Base-by-base conservation (phyloP, 345 rosid genomes). In the Hibiscus syriacus region DNA sequence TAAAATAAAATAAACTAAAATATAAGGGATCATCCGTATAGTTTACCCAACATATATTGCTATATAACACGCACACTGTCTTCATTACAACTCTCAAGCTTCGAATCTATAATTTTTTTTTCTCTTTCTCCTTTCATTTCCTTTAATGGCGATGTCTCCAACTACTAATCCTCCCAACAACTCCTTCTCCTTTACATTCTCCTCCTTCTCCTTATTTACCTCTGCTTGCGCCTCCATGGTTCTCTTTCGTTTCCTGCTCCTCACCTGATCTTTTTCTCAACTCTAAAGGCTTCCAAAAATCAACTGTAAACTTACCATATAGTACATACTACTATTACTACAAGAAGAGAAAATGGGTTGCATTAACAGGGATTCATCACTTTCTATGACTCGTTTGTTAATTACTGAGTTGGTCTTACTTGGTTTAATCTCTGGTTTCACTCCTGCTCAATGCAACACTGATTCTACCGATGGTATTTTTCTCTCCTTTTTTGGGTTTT, bases 381-480 rank as follows among this genome's bases (percentile, higher is more conserved):
- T 61, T 17, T 32, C 67, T 66, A 26, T 68, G 55, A 5, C 77
- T 74, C 56, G 63, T 1, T 46, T 76, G 38, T 0, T 80, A 49
- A 3, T 80, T 23, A 49, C 23, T 23, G 58, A 62, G 54, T 68
- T 73, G 1, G 22, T 69, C 50, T 69, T 69, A 16, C 64, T 72
- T 25, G 70, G 57, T 23, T 39, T 22, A 70, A 74, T 82, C 77
- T 78, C 64, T 23, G 54, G 61, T 32, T 43, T 76, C 54, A 50
- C 80, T 17, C 14, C 58, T 58, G 83, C 77, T 72, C 79, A n/a
- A 5, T 78, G 79, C 75, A 69, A 60, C 73, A 84, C 86, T 71
- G 86, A 84, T 82, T 66, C 78, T 58, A 66, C 79, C 25, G 88
- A 84, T 77, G 84, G 88, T 84, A 81, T 30, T 19, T 50, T 19